Evolutionary conservation across 805 yeast species (phyloP).

Genomic region (Yarrowia deformans): DNA sequence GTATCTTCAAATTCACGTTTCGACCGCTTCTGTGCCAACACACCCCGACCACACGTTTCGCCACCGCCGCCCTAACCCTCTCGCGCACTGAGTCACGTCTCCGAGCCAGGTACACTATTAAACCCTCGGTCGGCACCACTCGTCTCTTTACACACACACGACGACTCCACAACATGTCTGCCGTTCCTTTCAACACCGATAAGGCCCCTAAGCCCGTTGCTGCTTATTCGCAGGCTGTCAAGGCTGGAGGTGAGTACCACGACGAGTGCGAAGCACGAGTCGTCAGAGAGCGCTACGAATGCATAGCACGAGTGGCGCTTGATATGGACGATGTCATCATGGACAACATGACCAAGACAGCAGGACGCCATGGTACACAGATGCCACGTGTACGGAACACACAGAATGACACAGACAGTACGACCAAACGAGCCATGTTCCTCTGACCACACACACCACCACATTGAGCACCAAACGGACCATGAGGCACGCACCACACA

Average conservation of each 20-base stretch:
- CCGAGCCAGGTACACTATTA: slow-evolving; percentile 22
- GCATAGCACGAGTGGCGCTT: neutral
- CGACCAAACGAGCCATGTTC: no score
- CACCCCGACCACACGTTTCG: neutral
- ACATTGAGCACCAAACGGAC: no score
- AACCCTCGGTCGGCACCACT: neutral
- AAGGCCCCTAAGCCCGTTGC: slow-evolving; percentile 96
- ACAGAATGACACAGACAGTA: no score
- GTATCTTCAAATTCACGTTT: neutral
- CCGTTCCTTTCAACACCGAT: slow-evolving; percentile 42
- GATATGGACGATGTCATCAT: no score
- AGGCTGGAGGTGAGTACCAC: slow-evolving; percentile 65
- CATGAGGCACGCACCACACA: no score
- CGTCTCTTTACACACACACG: neutral
- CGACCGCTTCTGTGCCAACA: neutral
- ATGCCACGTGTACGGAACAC: no score
- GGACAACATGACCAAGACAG: no score
- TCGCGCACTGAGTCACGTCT: slow-evolving; percentile 15
- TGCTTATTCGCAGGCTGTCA: slow-evolving; percentile 93
- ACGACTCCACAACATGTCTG: slow-evolving; percentile 32
- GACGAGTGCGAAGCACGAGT: slow-evolving; percentile 1
- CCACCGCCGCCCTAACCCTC: slow-evolving; percentile 10
- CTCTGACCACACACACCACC: no score
- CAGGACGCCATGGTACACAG: no score
- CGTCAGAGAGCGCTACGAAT: neutral